Conservation (phyloP, 441 rosid genomes). For the Adansonia madagascariensis region DNA sequence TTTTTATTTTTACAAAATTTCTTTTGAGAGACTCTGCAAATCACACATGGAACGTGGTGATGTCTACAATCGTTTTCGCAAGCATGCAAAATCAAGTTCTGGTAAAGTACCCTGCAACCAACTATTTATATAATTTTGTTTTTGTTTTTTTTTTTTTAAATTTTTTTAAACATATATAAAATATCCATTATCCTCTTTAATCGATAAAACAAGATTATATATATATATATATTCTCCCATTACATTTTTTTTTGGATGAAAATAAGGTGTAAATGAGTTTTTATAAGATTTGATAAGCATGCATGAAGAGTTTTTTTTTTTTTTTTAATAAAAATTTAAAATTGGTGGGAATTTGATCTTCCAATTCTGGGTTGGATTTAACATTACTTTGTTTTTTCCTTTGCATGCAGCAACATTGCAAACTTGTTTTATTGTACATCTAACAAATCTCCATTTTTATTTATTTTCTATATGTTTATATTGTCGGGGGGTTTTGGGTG, state of each 20-base stretch:
- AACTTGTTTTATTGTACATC: not conserved
- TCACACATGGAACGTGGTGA: slow-evolving; percentile 34
- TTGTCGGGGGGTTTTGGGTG: not conserved
- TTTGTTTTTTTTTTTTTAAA: not conserved
- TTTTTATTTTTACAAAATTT: not conserved
- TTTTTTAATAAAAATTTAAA: not conserved
- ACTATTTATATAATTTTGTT: not conserved
- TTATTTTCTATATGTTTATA: not conserved
- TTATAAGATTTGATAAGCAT: not conserved
- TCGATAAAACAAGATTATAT: too few species aligned
- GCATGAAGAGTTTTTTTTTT: not conserved
- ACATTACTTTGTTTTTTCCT: not conserved
- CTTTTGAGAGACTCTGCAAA: not conserved
- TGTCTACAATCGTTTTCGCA: slow-evolving; percentile 23
- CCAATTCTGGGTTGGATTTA: not conserved
- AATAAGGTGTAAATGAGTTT: too few species aligned
- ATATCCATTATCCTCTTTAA: too few species aligned
- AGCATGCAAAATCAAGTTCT: slow-evolving; percentile 31
- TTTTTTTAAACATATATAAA: too few species aligned
- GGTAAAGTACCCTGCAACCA: slow-evolving; percentile 19
- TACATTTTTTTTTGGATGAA: too few species aligned
- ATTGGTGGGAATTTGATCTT: not conserved
- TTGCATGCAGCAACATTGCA: slow-evolving; percentile 9
- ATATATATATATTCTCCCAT: too few species aligned
- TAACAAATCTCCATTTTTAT: not conserved